Evolutionary conservation across 805 yeast genomes (phyloP).

Genomic region (Candida wancherniae): DNA sequence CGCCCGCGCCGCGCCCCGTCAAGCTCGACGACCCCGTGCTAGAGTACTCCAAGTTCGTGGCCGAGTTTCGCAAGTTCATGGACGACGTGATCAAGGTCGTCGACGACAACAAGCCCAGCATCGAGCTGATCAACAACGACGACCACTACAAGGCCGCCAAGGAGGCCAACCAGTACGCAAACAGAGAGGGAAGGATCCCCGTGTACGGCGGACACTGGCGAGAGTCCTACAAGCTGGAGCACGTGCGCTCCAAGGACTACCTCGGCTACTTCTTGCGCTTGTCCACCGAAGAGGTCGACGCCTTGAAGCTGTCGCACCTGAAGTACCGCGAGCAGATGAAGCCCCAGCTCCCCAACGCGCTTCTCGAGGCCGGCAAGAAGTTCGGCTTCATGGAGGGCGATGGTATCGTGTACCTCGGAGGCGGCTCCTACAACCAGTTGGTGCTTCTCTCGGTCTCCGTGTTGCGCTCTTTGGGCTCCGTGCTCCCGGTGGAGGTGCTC

Average conservation of each 20-base stretch:
- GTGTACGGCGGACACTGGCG: slow-evolving; percentile 33
- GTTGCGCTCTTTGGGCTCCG: slow-evolving; percentile 29
- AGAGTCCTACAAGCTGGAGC: slow-evolving; percentile 27
- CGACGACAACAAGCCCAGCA: slow-evolving; percentile 20
- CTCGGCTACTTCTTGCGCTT: slow-evolving; percentile 21
- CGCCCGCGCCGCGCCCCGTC: too few relatives aligned
- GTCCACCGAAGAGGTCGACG: slow-evolving; percentile 16
- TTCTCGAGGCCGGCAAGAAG: slow-evolving; percentile 17
- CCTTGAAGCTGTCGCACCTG: slow-evolving; percentile 20
- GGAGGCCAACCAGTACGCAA: slow-evolving; percentile 15
- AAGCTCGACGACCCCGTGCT: too few relatives aligned
- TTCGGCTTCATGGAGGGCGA: slow-evolving; percentile 29
- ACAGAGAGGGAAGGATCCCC: slow-evolving; percentile 24
- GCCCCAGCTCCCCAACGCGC: slow-evolving; percentile 18
- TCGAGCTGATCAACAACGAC: slow-evolving; percentile 21
- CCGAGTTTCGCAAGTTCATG: slow-evolving; percentile 19
- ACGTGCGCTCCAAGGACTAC: slow-evolving; percentile 24
- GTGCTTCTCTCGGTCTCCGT: slow-evolving; percentile 31
- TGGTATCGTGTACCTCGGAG: slow-evolving; percentile 39
- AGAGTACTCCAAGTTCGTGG: slow-evolving; percentile 12
- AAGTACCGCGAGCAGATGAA: slow-evolving; percentile 21
- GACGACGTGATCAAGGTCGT: slow-evolving; percentile 16
- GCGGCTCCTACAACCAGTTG: slow-evolving; percentile 31
- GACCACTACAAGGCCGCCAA: slow-evolving; percentile 23
- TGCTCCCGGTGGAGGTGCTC: slow-evolving; percentile 35